phyloP scores from a whole-genome alignment of 345 rosid species.

The Dipteronia dyeriana region DNA sequence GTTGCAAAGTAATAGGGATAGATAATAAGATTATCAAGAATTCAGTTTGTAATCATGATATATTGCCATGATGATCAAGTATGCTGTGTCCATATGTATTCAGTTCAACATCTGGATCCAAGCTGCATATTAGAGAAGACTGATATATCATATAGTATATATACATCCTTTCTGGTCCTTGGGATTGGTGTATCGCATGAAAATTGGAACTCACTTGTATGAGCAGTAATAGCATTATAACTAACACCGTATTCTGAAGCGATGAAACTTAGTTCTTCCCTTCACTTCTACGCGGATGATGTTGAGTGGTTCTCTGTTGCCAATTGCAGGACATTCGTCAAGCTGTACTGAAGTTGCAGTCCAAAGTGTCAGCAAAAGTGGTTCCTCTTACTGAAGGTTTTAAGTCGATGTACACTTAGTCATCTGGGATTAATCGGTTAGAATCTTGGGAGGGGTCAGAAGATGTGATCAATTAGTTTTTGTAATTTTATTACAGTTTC shows the following conservation, averaged over 20 bases:
- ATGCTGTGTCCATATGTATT: no score
- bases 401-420: slow-evolving; percentile 61
- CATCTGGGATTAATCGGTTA: slow-evolving; percentile 12
- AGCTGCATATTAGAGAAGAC: background rate
- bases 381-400: slow-evolving; percentile 90
- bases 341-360: slow-evolving; percentile 74
- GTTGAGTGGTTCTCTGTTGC: slow-evolving; percentile 2
- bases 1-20: background rate
- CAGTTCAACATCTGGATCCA: background rate
- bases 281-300: background rate
- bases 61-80: background rate
- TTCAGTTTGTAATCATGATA: background rate
- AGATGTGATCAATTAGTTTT: background rate
- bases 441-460: background rate
- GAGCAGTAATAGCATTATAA: background rate
- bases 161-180: background rate
- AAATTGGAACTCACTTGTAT: background rate
- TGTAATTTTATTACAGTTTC: background rate
- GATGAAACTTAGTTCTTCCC: background rate
- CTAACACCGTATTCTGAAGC: background rate
- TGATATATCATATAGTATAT: background rate
- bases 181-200: background rate
- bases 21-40: no score
- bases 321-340: slow-evolving; percentile 74
- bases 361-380: slow-evolving; percentile 83